Conservation (phyloP, 495 filamentous ascomycete species). For the Talaromyces ruber region DNA sequence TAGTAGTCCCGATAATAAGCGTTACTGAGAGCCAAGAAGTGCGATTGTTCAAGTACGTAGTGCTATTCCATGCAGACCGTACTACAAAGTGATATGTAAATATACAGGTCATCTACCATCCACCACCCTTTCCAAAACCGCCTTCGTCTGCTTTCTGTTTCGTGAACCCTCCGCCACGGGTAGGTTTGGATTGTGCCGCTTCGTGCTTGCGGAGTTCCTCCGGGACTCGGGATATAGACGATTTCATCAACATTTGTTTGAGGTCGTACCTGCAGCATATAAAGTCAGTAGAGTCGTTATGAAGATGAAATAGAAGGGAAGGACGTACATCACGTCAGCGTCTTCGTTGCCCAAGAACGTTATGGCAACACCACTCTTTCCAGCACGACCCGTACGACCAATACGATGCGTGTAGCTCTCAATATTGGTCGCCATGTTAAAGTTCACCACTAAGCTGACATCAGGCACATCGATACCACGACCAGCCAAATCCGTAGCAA, state of each 20-base stretch:
- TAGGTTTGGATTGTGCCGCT: constrained; percentile 77
- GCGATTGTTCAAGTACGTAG: background rate
- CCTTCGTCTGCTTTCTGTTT: constrained; percentile 56
- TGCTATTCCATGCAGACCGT: background rate
- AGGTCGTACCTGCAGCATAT: constrained; percentile 55
- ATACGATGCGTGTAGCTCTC: constrained; percentile 98
- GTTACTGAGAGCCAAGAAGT: too few relatives aligned
- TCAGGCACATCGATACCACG: constrained; percentile 98
- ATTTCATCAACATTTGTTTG: constrained; percentile 93
- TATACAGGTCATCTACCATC: constrained; percentile 16
- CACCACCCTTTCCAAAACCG: constrained; percentile 49
- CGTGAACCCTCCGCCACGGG: constrained; percentile 38
- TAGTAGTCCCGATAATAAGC: too few relatives aligned
- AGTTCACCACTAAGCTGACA: constrained; percentile 91
- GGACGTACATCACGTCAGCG: constrained; percentile 75
- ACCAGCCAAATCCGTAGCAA: constrained; percentile 93
- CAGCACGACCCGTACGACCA: constrained; percentile 94
- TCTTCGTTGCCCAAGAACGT: constrained; percentile 95
- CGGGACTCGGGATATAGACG: constrained; percentile 78
- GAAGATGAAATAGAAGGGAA: background rate
- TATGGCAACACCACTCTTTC: constrained; percentile 94
- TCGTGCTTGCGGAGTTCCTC: constrained; percentile 93
- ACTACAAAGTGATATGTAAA: background rate
- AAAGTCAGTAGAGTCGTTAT: constrained; percentile 11
- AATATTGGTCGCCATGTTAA: constrained; percentile 95